These are phyloP conservation scores for Fusarium sp. DNA, from an alignment of 2,329 filamentous ascomycete genomes.

Conservation along the genomic window DNA sequence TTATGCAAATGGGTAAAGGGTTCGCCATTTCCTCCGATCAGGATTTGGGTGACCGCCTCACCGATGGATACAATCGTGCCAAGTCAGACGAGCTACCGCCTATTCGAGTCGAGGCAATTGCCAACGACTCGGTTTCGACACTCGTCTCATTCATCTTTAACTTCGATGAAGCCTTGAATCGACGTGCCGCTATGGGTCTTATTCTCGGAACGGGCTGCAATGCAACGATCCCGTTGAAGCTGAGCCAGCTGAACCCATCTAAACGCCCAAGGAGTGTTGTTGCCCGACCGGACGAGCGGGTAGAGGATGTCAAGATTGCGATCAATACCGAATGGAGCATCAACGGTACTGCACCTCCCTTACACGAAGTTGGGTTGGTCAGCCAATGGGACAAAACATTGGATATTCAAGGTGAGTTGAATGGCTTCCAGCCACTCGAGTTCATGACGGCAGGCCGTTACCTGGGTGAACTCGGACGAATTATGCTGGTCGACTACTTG, in stretches of 20 bases:
- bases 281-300: conserved; percentile 58
- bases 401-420: conserved; percentile 73
- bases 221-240: conserved; percentile 79
- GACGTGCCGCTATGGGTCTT: conserved; percentile 79
- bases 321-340: conserved; percentile 91
- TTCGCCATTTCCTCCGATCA: conserved; percentile 72
- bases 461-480: conserved; percentile 78
- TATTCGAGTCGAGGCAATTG: conserved; percentile 79
- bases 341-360: conserved; percentile 76
- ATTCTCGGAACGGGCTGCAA: conserved; percentile 87
- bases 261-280: conserved; percentile 68
- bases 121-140: conserved; percentile 85
- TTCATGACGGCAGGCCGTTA: conserved; percentile 87
- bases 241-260: conserved; percentile 69
- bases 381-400: conserved; percentile 78
- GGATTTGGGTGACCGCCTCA: conserved; percentile 69
- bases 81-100: conserved; percentile 65
- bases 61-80: conserved; percentile 68
- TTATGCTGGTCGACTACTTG: conserved; percentile 76
- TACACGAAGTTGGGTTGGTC: conserved; percentile 71
- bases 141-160: conserved; percentile 81
- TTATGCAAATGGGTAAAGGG: conserved; percentile 78
- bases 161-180: conserved; percentile 69
- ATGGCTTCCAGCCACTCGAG: conserved; percentile 84
- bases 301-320: conserved; percentile 72